Base-by-base conservation (phyloP, 306 rosid species). In the Prunus campanulata region DNA sequence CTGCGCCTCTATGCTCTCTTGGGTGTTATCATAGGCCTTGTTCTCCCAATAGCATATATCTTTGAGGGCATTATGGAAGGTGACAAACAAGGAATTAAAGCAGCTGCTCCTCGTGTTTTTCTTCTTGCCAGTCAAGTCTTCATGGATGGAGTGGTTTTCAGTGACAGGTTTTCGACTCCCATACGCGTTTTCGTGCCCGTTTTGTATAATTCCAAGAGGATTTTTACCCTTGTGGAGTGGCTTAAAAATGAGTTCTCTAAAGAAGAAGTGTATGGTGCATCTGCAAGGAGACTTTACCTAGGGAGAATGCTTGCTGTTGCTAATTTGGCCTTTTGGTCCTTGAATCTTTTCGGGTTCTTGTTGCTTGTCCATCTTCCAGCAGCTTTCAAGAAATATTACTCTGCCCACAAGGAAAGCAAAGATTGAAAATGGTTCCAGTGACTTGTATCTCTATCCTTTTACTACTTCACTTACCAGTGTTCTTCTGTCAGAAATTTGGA, bases 301-400 rank as follows among this genome's bases (percentile, higher is more conserved):
- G 98, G 96, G 12, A 86, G 88, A 78, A 88, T 30, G 13, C 95
- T 91, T 77, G 96, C 97, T 2, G 79, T 94, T 15, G 96, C 85
- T 4, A 94, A 91, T 27, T 85, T 94, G 96, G 91, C 80, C 3
- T 89, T 94, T 55, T 91, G 97, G 98, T 79, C 90, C 80, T 91
- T 82, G 75, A 92, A 91, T 84, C 88, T 94, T 22, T 92, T 94
- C 79, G 93, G 93, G 11, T 91, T 92, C 83, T 77, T 94, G 51
- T 74, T 94, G 79, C 97, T 93, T 77, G 87, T 94, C 73, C 90
- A 90, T 92, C 87, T 94, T 74, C 97, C 97, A 0, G 90, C 32
- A 69, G 96, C 91, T 74, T 92, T 92, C 54, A 88, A 84, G 82
- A 52, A 66, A 60, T 90, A 94, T 78, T 90, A 88, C 80, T 78